Percentiles rank a stretch among this genome's conserved stretches.
phyloP scores from a whole-genome alignment of 345 rosid species.

The Theobroma cacao region DNA sequence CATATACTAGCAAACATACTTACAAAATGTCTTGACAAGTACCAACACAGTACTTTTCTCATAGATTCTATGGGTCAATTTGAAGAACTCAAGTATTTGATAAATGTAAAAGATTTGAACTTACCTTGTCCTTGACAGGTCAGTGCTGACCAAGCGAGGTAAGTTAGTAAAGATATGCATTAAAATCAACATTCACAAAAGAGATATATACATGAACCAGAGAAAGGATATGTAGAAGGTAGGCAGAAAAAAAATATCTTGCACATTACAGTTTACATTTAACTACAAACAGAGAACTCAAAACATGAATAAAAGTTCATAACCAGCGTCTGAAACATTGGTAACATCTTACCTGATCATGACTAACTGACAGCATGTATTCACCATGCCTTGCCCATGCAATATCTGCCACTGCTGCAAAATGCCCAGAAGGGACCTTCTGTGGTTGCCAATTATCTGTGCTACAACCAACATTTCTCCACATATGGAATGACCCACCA shows the following conservation, averaged over 20 bases:
- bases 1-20: neutral
- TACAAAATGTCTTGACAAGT: neutral
- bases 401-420: conserved; percentile 78
- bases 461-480: conserved; percentile 69
- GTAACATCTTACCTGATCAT: conserved; percentile 68
- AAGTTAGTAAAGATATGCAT: neutral
- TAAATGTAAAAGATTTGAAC: neutral
- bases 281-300: neutral
- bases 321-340: neutral
- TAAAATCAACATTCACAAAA: neutral
- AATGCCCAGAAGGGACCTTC: conserved; percentile 87
- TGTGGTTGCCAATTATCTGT: conserved; percentile 86
- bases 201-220: neutral
- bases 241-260: too few relatives aligned
- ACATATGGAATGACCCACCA: conserved; percentile 87
- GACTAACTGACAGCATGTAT: conserved; percentile 82
- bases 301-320: neutral
- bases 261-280: neutral
- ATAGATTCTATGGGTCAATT: neutral
- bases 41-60: neutral
- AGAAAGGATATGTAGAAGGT: neutral
- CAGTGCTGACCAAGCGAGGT: neutral
- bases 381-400: conserved; percentile 76
- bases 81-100: neutral
- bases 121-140: neutral